phyloP scores from a whole-genome alignment of 495 filamentous ascomycete genomes.

The Bathelium albidoporum region DNA sequence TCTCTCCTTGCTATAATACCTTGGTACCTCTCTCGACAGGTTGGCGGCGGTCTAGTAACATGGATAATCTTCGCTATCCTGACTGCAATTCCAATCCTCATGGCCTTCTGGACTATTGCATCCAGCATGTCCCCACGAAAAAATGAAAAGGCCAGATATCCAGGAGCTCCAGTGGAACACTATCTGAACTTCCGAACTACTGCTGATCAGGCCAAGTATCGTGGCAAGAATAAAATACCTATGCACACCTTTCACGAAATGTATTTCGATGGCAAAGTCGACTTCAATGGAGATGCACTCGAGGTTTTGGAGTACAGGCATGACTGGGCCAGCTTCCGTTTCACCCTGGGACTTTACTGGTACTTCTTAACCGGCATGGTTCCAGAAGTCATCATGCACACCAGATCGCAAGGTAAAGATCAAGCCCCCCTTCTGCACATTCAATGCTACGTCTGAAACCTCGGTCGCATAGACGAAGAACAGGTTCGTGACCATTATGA shows the following conservation, averaged over 20 bases:
- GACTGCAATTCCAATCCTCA: conserved; percentile 55
- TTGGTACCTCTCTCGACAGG: conserved; percentile 53
- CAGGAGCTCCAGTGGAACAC: conserved; percentile 71
- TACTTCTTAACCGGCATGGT: conserved; percentile 63
- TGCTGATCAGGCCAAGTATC: conserved; percentile 59
- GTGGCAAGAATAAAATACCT: conserved; percentile 69
- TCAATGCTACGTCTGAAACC: too few relatives aligned
- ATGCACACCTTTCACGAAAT: conserved; percentile 82
- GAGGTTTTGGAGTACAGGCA: conserved; percentile 76
- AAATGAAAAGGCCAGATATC: conserved; percentile 66
- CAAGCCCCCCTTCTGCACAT: too few relatives aligned
- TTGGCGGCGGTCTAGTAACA: conserved; percentile 65
- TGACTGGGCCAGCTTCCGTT: conserved; percentile 77
- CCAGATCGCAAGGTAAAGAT: conserved; percentile 64
- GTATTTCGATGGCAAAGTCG: conserved; percentile 78
- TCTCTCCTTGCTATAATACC: conserved; percentile 50
- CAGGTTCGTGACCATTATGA: conserved; percentile 84
- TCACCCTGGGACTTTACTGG: conserved; percentile 60
- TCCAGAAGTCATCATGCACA: conserved; percentile 70
- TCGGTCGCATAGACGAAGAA: conserved; percentile 58
- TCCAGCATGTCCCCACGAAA: conserved; percentile 61
- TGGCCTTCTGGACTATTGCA: conserved; percentile 57
- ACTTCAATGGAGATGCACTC: conserved; percentile 74
- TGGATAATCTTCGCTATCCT: conserved; percentile 59
- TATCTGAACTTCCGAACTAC: conserved; percentile 77